Percentiles rank a stretch among this genome's conserved stretches.
Conservation (phyloP, 495 filamentous ascomycete genomes). For the Xylaria scruposa region DNA sequence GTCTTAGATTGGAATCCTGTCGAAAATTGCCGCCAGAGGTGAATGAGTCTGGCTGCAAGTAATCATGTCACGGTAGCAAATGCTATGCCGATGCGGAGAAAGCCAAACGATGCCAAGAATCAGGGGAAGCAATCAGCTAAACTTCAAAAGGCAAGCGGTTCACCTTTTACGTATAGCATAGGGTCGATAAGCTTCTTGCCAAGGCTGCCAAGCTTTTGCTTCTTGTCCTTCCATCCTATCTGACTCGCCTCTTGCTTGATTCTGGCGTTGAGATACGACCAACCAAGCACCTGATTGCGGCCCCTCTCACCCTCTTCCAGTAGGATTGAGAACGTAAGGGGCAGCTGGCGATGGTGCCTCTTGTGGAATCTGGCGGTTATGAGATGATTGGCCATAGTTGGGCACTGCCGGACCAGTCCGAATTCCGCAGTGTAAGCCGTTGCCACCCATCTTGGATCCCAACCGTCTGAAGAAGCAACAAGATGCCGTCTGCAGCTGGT, state of each 20-base stretch:
- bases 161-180: not conserved
- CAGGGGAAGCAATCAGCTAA: constrained; percentile 11
- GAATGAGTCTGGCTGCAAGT: not conserved
- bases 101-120: constrained; percentile 18
- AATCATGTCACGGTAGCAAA: not conserved
- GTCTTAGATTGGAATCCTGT: not conserved
- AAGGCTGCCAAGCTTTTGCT: constrained; percentile 6
- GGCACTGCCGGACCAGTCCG: constrained; percentile 12
- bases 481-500: not conserved
- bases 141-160: constrained; percentile 26
- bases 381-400: constrained; percentile 3
- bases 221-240: constrained; percentile 20
- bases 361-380: not conserved
- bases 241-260: not conserved
- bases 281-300: not conserved
- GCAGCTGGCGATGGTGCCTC: constrained; percentile 9
- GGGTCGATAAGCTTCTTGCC: constrained; percentile 25
- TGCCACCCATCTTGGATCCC: constrained; percentile 13
- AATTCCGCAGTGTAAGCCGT: constrained; percentile 7
- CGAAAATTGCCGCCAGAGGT: not conserved
- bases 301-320: constrained; percentile 7
- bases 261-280: constrained; percentile 5
- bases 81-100: constrained; percentile 17
- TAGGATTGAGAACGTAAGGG: constrained; percentile 1
- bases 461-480: constrained; percentile 8